Base-by-base conservation (phyloP, 2,329 filamentous ascomycete species). In the Talaromyces sp. region DNA sequence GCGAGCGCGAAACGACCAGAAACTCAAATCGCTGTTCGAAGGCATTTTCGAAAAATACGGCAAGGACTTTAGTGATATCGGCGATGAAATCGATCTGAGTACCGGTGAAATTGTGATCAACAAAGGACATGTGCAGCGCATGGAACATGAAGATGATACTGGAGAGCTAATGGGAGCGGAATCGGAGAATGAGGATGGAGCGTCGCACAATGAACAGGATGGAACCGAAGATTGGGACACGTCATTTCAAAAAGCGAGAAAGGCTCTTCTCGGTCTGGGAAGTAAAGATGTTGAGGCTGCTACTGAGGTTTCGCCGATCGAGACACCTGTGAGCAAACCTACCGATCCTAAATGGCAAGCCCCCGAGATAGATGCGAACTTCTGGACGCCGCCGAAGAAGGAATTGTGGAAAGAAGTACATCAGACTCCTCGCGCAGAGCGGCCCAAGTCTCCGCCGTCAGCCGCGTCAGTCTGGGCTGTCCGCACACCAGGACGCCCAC, bases 21-120 rank as follows among this genome's bases (percentile, higher is more conserved):
- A 87, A 66, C 85, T 97, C 47, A 94, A 95, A 75, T 89, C 87
- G n/a, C 88, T 88, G 5, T 95, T 96, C 75, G 93, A 97, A 73
- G 82, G 86, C 64, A 96, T 98, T 63, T 97, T 97, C 74, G 86
- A 90, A 67, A 97, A 96, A 76, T 97, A 96, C 75, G 88, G 85
- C 62, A 88, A 84, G 68, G 90, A 97, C 74, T 97, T 97, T 72
- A 87, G 88, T 1, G 90, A 89, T 4, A 84, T 94, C 60, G 93
- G 90, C 62, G 94, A 98, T 76, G 93, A 97, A 79, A 93, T 98
- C 71, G 92, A 98, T 76, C 82, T 97, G 64, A 82, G 83, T 59
- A 94, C 91, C 0, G 93, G 92, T 62, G 83, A 91, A 66, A 88
- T 98, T 56, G 84, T 96, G n/a, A 88, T 97, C 64, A 86, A 98